Evolutionary conservation across 805 yeast genomes (phyloP), one percentile per base, ranked within the genome.

Genomic region (Saitoella complicata): DNA sequence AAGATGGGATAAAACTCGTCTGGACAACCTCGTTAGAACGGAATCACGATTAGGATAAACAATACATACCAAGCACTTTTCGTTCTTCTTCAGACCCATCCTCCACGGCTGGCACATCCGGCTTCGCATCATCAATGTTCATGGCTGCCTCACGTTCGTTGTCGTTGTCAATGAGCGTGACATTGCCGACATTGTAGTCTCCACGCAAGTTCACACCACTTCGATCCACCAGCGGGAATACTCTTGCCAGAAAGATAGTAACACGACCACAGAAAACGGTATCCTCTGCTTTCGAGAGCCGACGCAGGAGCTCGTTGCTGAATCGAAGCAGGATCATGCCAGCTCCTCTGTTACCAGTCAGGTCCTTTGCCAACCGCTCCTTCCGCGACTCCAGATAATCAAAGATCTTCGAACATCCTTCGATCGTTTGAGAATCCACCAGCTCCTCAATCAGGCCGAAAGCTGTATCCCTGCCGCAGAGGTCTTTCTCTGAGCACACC

Each of bases 151-250:
- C 48, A 7, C 42, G 49, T 4, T 48, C 47, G 5, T 31, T 40
- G 7, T 48, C 49, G 7, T 39, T 48, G 5, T 58, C 57, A 42
- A 49, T 57, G 21, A 45, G 34, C 5, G 63, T 62, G 9, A 51
- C 47, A 47, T 62, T 63, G 30, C 56, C 66, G 0, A 49, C 48
- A 45, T 62, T 55, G 49, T 55, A 62, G 7, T 55, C 56, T 1
- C 66, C 67, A 11, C 59, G 54, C 10, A 58, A 54, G 41, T 62
- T 62, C 10, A 62, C 50, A 6, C 66, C 66, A n/a, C 62, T 56
- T 37, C 58, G 55, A 40, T 62, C 66, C 39, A 51, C 47, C 13
- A 62, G 45, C 1, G 66, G 63, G 43, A 62, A 62, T 3, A 63
- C 66, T 8, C 55, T 43, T 6, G 64, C 61, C 30, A 62, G 51